phyloP scores from a whole-genome alignment of 2,329 filamentous ascomycete species.

The Beauveria sp. region DNA sequence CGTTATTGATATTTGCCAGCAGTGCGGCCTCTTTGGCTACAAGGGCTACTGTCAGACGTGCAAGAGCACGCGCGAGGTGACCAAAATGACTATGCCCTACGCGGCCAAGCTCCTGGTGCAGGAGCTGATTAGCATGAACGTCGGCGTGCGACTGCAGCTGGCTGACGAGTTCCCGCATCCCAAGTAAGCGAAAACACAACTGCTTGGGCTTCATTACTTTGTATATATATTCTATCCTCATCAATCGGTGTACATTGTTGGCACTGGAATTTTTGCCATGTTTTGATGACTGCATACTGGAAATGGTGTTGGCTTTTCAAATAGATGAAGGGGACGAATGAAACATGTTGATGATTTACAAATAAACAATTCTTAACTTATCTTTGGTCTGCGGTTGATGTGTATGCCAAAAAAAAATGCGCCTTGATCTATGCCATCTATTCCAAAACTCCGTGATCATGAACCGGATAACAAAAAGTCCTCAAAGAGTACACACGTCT shows the following conservation, averaged over 20 bases:
- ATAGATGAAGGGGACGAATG: not conserved
- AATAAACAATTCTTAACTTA: not conserved
- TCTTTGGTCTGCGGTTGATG: not conserved
- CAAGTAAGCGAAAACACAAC: constrained; percentile 18
- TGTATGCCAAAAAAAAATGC: not conserved
- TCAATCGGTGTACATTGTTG: constrained; percentile 11
- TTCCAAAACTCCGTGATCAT: not conserved
- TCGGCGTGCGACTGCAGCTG: constrained; percentile 83
- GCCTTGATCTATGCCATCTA: not conserved
- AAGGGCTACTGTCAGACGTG: constrained; percentile 92
- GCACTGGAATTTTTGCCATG: not conserved
- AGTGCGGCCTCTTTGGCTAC: constrained; percentile 91
- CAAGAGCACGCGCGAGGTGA: constrained; percentile 73
- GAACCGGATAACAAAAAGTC: not conserved
- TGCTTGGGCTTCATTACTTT: constrained; percentile 1
- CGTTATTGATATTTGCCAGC: constrained; percentile 86
- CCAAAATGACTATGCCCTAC: constrained; percentile 94
- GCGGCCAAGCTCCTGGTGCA: constrained; percentile 94
- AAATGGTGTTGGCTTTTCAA: constrained; percentile 1
- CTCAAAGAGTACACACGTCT: not conserved
- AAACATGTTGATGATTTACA: not conserved
- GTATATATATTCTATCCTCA: constrained; percentile 5
- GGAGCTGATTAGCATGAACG: constrained; percentile 97
- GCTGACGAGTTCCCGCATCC: constrained; percentile 86
- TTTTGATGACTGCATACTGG: not conserved